These are phyloP conservation scores for Fusarium sp. DNA, from an alignment of 2,329 filamentous ascomycete genomes.

Conservation along the genomic window DNA sequence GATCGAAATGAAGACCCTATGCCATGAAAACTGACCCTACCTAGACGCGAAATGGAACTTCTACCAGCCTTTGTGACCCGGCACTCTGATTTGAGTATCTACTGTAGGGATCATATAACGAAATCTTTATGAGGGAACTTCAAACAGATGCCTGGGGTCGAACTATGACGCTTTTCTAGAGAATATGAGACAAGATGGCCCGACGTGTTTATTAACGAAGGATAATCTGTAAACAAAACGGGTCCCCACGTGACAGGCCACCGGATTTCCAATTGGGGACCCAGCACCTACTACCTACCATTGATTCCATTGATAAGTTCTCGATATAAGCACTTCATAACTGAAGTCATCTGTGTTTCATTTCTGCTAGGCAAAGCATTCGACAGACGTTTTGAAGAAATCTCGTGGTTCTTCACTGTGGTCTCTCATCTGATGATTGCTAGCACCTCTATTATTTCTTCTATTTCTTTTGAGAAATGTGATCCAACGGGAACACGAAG, in stretches of 20 bases:
- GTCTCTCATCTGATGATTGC: neutral
- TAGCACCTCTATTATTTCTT: neutral
- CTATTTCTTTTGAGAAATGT: neutral
- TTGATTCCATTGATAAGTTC: neutral
- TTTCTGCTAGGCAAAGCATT: neutral
- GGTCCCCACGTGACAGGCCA: conserved; percentile 32
- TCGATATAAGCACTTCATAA: neutral
- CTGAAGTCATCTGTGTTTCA: neutral
- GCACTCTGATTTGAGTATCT: neutral
- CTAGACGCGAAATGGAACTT: conserved; percentile 8
- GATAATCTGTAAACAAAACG: conserved; percentile 1
- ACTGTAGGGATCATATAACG: neutral
- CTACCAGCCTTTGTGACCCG: conserved; percentile 4
- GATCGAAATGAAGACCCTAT: conserved; percentile 3
- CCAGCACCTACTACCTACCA: too few species aligned
- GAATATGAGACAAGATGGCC: conserved; percentile 1
- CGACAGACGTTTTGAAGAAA: neutral
- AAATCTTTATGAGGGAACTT: neutral
- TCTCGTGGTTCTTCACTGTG: neutral
- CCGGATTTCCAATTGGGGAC: neutral
- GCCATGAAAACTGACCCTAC: conserved; percentile 2
- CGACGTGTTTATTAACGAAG: neutral
- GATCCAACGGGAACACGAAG: neutral
- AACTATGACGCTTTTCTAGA: neutral
- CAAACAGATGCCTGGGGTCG: neutral